Percentiles rank a stretch among this genome's conserved stretches.
Evolutionary conservation across 768 basidiomycete genomes (phyloP).

Genomic region (Phlegmacium glaucopus): DNA sequence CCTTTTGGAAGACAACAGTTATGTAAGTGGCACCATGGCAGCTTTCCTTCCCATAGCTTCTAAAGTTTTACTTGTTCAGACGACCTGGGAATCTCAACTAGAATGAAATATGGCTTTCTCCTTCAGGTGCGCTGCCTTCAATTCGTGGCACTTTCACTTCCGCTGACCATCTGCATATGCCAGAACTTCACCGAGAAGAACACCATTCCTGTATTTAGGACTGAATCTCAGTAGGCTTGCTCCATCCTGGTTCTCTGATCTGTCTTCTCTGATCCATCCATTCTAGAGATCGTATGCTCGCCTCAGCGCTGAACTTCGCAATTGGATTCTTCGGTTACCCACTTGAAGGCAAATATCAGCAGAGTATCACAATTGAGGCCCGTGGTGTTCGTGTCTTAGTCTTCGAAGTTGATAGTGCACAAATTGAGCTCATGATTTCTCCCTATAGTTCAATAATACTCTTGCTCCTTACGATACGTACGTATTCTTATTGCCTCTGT

Average conservation of each 20-base stretch:
- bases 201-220: constrained; percentile 74
- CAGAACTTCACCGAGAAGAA: constrained; percentile 58
- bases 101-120: constrained; percentile 77
- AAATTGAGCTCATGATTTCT: constrained; percentile 7
- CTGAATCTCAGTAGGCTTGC: constrained; percentile 61
- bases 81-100: constrained; percentile 66
- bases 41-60: neutral
- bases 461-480: constrained; percentile 82
- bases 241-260: neutral
- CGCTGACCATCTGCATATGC: neutral
- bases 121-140: constrained; percentile 42
- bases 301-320: constrained; percentile 64
- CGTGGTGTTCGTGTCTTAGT: constrained; percentile 34
- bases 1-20: constrained; percentile 88
- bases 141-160: neutral
- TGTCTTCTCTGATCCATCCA: neutral
- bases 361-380: constrained; percentile 72
- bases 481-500: constrained; percentile 10
- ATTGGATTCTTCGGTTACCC: constrained; percentile 79
- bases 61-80: constrained; percentile 29
- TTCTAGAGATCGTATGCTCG: constrained; percentile 66
- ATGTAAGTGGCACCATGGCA: constrained; percentile 42
- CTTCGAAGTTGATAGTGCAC: neutral
- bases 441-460: constrained; percentile 71
- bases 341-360: constrained; percentile 67